Percentiles rank a stretch among this genome's conserved stretches.
Conservation (phyloP, 805 yeast species). For the Jamesozyma piceae region DNA sequence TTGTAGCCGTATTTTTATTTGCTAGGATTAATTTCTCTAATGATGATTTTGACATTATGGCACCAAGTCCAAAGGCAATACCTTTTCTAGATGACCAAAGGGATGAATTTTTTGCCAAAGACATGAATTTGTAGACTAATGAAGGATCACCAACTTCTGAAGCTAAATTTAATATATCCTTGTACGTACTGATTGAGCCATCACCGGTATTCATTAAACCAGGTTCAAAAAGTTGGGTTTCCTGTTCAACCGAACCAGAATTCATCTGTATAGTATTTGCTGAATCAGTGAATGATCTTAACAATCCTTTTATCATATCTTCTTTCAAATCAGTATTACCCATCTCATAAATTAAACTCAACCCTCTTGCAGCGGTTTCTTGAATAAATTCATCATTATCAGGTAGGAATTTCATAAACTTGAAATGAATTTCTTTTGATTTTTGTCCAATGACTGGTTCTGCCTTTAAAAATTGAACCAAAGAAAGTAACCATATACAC, state of each 20-base stretch:
- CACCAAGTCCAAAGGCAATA: slow-evolving; percentile 86
- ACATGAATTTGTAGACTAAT: slow-evolving; percentile 88
- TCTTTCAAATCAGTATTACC: slow-evolving; percentile 64
- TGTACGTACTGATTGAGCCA: slow-evolving; percentile 83
- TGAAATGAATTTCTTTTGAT: slow-evolving; percentile 55
- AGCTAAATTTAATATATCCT: slow-evolving; percentile 79
- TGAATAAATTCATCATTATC: slow-evolving; percentile 83
- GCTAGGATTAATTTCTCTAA: slow-evolving; percentile 51
- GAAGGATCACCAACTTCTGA: slow-evolving; percentile 94
- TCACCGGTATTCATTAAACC: slow-evolving; percentile 73
- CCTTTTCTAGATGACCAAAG: slow-evolving; percentile 92
- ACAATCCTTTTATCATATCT: slow-evolving; percentile 58
- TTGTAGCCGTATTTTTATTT: slow-evolving; percentile 45
- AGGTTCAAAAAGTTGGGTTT: slow-evolving; percentile 77
- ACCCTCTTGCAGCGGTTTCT: slow-evolving; percentile 85
- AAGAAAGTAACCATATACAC: slow-evolving; percentile 77
- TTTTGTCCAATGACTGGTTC: slow-evolving; percentile 31
- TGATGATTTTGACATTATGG: slow-evolving; percentile 69
- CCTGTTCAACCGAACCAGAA: slow-evolving; percentile 65
- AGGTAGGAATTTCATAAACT: slow-evolving; percentile 70
- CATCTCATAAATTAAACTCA: slow-evolving; percentile 69
- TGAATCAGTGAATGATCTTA: slow-evolving; percentile 71
- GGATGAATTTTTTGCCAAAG: slow-evolving; percentile 76
- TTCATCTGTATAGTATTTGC: slow-evolving; percentile 36
- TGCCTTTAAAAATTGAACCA: slow-evolving; percentile 65